phyloP scores from a whole-genome alignment of 2,329 filamentous ascomycete genomes.

The Stenocarpella maydis region DNA sequence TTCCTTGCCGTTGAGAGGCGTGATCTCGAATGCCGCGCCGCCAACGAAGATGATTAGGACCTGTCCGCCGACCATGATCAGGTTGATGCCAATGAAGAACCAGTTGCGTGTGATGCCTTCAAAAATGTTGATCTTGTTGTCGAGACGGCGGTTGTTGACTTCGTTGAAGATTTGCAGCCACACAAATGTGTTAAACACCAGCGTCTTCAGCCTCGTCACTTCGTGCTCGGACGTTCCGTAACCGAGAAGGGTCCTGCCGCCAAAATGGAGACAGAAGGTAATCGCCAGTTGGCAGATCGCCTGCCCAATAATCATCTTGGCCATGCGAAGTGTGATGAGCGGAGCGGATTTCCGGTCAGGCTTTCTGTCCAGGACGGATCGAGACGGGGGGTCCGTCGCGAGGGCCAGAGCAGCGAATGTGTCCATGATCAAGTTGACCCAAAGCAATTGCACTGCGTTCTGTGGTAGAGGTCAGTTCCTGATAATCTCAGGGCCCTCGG shows the following conservation, averaged over 20 bases:
- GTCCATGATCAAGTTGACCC: constrained; percentile 89
- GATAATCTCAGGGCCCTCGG: background rate
- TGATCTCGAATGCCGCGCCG: constrained; percentile 76
- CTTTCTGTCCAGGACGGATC: constrained; percentile 60
- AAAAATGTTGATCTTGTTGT: constrained; percentile 89
- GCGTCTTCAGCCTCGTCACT: constrained; percentile 65
- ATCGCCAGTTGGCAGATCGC: constrained; percentile 78
- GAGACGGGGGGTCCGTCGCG: constrained; percentile 49
- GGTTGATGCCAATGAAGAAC: constrained; percentile 83
- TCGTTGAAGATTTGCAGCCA: constrained; percentile 92
- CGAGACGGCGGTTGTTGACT: constrained; percentile 83
- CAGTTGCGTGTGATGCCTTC: constrained; percentile 80
- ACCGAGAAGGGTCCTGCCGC: constrained; percentile 65
- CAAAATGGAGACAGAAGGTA: constrained; percentile 74
- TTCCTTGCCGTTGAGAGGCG: constrained; percentile 69
- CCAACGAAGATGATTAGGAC: constrained; percentile 86
- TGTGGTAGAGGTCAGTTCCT: background rate
- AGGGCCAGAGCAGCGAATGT: constrained; percentile 80
- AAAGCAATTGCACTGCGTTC: constrained; percentile 81
- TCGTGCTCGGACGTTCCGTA: constrained; percentile 56
- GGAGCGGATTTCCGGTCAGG: constrained; percentile 78
- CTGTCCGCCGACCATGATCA: constrained; percentile 84
- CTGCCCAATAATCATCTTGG: constrained; percentile 90
- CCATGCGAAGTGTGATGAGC: constrained; percentile 80
- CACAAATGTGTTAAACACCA: constrained; percentile 85